phyloP scores from a whole-genome alignment of 805 yeast species.

The Suhomyces sp. region DNA sequence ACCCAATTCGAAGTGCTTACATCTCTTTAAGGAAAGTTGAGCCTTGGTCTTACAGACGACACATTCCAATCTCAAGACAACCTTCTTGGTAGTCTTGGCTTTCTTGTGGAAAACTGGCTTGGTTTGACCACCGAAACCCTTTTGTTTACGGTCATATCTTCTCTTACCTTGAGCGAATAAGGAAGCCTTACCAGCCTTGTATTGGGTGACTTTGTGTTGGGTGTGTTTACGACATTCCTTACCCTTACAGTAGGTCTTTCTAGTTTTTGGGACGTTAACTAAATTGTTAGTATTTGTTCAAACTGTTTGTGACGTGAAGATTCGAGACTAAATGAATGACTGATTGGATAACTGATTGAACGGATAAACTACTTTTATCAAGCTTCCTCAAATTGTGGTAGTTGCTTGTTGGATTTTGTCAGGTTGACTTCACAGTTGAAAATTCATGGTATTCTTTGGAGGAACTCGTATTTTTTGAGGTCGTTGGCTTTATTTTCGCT shows the following conservation, averaged over 20 bases:
- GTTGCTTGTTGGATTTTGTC: not conserved
- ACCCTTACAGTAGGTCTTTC: conserved; percentile 99
- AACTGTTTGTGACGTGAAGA: not conserved
- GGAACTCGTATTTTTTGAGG: not conserved
- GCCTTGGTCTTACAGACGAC: conserved; percentile 97
- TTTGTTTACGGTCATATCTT: conserved; percentile 99
- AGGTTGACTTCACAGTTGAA: not conserved
- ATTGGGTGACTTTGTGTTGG: conserved; percentile 99
- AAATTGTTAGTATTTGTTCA: conserved; percentile 19
- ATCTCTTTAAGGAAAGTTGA: conserved; percentile 97
- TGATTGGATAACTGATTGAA: not conserved
- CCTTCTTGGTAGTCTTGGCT: conserved; percentile 99
- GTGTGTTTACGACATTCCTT: conserved; percentile 99
- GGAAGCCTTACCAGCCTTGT: conserved; percentile 99
- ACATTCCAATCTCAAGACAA: conserved; percentile 99
- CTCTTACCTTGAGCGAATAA: conserved; percentile 99
- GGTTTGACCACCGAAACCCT: conserved; percentile 99
- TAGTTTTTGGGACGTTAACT: conserved; percentile 99
- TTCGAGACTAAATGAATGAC: not conserved
- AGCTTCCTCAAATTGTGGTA: not conserved
- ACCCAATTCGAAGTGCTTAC: conserved; percentile 99
- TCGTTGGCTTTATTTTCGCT: not conserved
- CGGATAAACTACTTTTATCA: not conserved
- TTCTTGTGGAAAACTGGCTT: conserved; percentile 99
- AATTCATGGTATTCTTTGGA: not conserved